A percentile compares a stretch with the other conserved stretches of the same genome.
These are phyloP conservation scores for Paralagenidium karlingii DNA, from an alignment of 352 stramenopile genomes.

Conservation along the genomic window DNA sequence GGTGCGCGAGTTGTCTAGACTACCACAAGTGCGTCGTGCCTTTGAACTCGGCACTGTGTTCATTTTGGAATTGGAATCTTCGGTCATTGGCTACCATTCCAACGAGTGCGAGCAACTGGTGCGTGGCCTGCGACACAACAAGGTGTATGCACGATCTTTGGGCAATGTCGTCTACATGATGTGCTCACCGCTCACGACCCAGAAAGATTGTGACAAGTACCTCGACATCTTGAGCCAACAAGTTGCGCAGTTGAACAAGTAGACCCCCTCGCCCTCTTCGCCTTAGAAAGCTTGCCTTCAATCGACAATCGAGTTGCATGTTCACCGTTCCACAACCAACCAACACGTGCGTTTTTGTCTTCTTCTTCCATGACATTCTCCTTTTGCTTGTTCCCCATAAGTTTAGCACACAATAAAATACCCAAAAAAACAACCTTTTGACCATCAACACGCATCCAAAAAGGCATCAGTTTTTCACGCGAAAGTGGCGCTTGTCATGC, in stretches of 20 bases:
- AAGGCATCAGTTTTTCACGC: too few species aligned
- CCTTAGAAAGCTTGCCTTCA: too few species aligned
- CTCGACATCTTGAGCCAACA: constrained; percentile 28
- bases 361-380: too few species aligned
- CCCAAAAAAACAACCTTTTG: too few species aligned
- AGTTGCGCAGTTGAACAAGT: constrained; percentile 15
- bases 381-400: too few species aligned
- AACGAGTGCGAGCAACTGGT: constrained; percentile 51
- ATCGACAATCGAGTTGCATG: too few species aligned
- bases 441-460: too few species aligned
- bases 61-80: constrained; percentile 50
- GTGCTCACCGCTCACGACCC: constrained; percentile 64
- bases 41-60: constrained; percentile 74
- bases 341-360: too few species aligned
- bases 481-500: too few species aligned
- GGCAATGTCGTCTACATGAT: constrained; percentile 82
- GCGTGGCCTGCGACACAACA: constrained; percentile 33
- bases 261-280: too few species aligned
- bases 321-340: too few species aligned
- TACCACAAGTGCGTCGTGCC: constrained; percentile 35
- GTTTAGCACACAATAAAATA: too few species aligned
- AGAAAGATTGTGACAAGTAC: constrained; percentile 44
- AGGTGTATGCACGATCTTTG: constrained; percentile 61
- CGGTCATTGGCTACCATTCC: constrained; percentile 49
- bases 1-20: constrained; percentile 32